Evolutionary conservation across 768 basidiomycete genomes (phyloP), one percentile per base, ranked within the genome.

Genomic region (Phallus indusiatus): DNA sequence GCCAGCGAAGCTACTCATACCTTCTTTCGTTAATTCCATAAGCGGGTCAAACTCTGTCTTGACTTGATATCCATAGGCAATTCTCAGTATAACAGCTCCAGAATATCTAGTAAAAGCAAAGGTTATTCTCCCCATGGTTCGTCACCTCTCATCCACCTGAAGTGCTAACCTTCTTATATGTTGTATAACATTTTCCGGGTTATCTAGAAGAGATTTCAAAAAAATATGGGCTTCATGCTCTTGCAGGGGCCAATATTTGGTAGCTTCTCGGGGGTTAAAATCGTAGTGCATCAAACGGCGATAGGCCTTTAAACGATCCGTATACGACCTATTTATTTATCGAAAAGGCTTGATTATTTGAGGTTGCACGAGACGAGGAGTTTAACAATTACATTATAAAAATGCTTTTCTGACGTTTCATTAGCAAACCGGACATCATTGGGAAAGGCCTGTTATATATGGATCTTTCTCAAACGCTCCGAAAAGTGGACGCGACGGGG

Each of bases 61-160:
- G 10, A 74, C 71, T 34, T 72, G 67, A 54, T 72, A 75, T 18
- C 77, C 76, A 62, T 76, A 77, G 0, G 75, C 69, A 37, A 75
- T 70, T 60, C 73, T 71, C 55, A 75, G 56, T 11, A 73, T 69
- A 6, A 73, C 64, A 8, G 72, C 69, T 18, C 70, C 73, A 16
- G 73, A 70, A 62, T 70, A 70, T 47, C 73, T 73, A 56, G 1
- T 24, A 53, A 55, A 24, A 37, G n/a, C n/a, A 28, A 28, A 10
- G 18, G 37, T 51, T 28, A 28, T 28, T 28, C 28, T 28, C 28
- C n/a, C 7, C 28, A 28, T 3, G 28, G 28, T 28, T 28, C 28
- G 2, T 28, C 7, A 7, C 28, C 28, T 28, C 7, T 28, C 28
- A 3, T 28, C 28, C 2, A 28, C 7, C 28, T 28, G 28, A 28